A percentile compares a stretch with the other conserved stretches of the same genome.
Conservation (phyloP, 2,329 filamentous ascomycete species). For the Ascochyta fabae region DNA sequence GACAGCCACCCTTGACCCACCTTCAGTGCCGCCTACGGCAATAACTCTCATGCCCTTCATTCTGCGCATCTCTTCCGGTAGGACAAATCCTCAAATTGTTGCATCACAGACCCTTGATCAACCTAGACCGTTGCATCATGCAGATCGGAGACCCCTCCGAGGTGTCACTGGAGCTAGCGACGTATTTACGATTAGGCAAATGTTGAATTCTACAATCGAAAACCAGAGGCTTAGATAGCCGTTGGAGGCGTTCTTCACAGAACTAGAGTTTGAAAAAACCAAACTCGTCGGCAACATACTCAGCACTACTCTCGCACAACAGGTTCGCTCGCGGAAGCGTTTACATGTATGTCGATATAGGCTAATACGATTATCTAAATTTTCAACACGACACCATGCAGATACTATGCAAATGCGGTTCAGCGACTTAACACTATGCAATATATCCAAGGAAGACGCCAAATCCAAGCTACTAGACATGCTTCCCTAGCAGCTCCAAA, state of each 20-base stretch:
- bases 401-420: too few relatives aligned
- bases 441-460: too few relatives aligned
- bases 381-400: too few relatives aligned
- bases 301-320: background rate
- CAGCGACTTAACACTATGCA: too few relatives aligned
- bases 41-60: background rate
- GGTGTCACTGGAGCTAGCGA: background rate
- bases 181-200: background rate
- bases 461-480: too few relatives aligned
- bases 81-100: constrained; percentile 1
- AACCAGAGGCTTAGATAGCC: background rate
- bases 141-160: background rate
- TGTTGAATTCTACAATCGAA: background rate
- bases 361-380: too few relatives aligned
- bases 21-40: background rate
- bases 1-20: background rate
- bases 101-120: background rate
- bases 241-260: background rate
- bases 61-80: background rate
- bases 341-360: too few relatives aligned
- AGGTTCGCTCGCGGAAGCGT: background rate
- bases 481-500: too few relatives aligned
- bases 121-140: background rate
- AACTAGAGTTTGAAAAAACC: too few relatives aligned
- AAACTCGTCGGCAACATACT: background rate